A percentile compares a stretch with the other conserved stretches of the same genome.
phyloP scores from a whole-genome alignment of 176 grass and related monocot genomes.

The Triticum turgidum region DNA sequence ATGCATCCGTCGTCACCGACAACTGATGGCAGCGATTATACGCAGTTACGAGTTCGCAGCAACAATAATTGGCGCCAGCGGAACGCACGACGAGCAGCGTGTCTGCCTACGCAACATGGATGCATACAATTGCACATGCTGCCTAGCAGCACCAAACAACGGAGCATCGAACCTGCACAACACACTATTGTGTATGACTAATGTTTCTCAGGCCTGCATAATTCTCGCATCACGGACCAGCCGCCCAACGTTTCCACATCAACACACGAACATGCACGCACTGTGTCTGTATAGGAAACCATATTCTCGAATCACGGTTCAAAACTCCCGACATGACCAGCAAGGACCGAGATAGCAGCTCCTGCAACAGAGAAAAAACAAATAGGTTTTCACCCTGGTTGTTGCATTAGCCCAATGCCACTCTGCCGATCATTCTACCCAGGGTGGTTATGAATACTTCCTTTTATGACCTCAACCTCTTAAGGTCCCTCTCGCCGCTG shows the following conservation, averaged over 20 bases:
- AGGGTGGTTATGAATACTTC: background rate
- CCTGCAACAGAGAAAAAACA: background rate
- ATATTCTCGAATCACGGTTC: background rate
- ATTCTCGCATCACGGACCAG: background rate
- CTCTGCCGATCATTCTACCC: background rate
- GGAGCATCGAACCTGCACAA: background rate
- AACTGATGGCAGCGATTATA: background rate
- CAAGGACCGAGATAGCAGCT: background rate
- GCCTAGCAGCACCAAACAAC: no score
- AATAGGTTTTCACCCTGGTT: background rate
- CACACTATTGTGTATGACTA: no score
- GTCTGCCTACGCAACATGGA: no score
- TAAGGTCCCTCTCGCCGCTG: conserved; percentile 42
- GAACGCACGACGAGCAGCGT: background rate
- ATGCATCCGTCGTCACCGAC: background rate
- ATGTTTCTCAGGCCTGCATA: background rate
- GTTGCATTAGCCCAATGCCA: background rate
- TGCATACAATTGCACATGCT: no score
- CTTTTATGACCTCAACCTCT: conserved; percentile 40
- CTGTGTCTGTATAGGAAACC: background rate
- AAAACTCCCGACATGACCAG: background rate
- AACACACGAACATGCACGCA: background rate
- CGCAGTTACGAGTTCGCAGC: background rate
- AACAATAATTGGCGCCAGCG: background rate
- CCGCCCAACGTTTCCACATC: background rate